Conservation (phyloP, 2,329 filamentous ascomycete genomes). For the Talaromyces sp. region DNA sequence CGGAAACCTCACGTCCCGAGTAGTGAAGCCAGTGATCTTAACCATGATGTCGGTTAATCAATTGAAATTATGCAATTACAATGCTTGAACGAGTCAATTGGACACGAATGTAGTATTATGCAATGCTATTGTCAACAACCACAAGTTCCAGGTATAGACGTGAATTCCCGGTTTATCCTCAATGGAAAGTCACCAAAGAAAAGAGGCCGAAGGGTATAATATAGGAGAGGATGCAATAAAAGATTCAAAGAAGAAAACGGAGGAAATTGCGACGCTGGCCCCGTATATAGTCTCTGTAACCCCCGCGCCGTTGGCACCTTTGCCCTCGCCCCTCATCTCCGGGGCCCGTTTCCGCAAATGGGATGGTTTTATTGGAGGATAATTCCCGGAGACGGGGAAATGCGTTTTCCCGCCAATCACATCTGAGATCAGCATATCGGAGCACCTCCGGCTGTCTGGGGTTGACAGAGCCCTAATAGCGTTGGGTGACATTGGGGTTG, state of each 20-base stretch:
- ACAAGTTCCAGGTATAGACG: conserved; percentile 10
- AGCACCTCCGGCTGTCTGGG: conserved; percentile 22
- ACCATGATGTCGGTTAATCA: conserved; percentile 45
- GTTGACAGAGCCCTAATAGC: not conserved
- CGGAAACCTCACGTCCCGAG: conserved; percentile 75
- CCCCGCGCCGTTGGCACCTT: conserved; percentile 22
- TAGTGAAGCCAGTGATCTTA: conserved; percentile 72
- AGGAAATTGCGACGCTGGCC: conserved; percentile 10
- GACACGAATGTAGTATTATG: not conserved
- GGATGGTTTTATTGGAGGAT: conserved; percentile 27
- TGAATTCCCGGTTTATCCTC: not conserved
- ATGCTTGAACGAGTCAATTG: conserved; percentile 7
- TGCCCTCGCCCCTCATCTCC: conserved; percentile 19
- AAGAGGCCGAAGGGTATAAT: not conserved
- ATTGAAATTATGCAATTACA: not conserved
- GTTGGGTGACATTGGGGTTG: not conserved
- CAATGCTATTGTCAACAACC: conserved; percentile 3
- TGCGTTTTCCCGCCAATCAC: conserved; percentile 29
- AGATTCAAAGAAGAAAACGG: conserved; percentile 7
- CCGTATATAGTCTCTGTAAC: conserved; percentile 23
- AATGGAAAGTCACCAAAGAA: not conserved
- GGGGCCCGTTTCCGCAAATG: conserved; percentile 8
- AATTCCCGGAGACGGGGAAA: conserved; percentile 12
- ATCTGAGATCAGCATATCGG: conserved; percentile 5
- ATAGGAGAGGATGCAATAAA: conserved; percentile 2